Evolutionary conservation across 2,329 filamentous ascomycete species (phyloP).

Genomic region (Trematosphaeria pertusa): DNA sequence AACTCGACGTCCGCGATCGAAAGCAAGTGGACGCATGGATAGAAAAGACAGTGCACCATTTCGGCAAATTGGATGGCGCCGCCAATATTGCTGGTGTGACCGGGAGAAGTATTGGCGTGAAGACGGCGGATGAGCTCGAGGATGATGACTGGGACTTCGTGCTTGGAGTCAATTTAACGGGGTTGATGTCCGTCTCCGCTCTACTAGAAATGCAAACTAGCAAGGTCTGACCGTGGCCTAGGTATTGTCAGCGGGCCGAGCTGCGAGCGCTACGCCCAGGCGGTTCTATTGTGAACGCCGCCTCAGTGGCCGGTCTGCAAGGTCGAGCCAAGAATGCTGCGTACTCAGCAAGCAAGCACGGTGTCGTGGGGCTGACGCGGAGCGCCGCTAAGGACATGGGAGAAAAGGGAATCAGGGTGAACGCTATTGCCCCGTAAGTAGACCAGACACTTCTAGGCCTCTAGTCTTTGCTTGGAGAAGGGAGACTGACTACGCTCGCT

Average conservation of each 20-base stretch:
- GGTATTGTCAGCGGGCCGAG: slow-evolving; percentile 48
- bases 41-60: slow-evolving; percentile 38
- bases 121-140: slow-evolving; percentile 16
- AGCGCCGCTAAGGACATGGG: slow-evolving; percentile 44
- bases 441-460: no score
- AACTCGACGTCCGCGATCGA: slow-evolving; percentile 52
- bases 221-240: no score
- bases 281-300: slow-evolving; percentile 19
- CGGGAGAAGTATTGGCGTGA: slow-evolving; percentile 16
- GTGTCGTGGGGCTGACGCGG: slow-evolving; percentile 43
- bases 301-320: slow-evolving; percentile 51
- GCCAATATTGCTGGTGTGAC: slow-evolving; percentile 50
- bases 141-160: slow-evolving; percentile 24
- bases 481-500: no score
- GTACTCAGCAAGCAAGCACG: slow-evolving; percentile 45
- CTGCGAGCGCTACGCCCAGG: slow-evolving; percentile 7
- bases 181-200: slow-evolving; percentile 38
- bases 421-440: slow-evolving; percentile 30
- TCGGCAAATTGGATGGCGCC: slow-evolving; percentile 48
- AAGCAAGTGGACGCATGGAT: slow-evolving; percentile 51
- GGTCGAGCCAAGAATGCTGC: slow-evolving; percentile 47
- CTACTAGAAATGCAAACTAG: no score
- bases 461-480: no score
- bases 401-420: slow-evolving; percentile 29
- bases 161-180: slow-evolving; percentile 49